Evolutionary conservation across 306 rosid species (phyloP).

Genomic region (Quercus variabilis): DNA sequence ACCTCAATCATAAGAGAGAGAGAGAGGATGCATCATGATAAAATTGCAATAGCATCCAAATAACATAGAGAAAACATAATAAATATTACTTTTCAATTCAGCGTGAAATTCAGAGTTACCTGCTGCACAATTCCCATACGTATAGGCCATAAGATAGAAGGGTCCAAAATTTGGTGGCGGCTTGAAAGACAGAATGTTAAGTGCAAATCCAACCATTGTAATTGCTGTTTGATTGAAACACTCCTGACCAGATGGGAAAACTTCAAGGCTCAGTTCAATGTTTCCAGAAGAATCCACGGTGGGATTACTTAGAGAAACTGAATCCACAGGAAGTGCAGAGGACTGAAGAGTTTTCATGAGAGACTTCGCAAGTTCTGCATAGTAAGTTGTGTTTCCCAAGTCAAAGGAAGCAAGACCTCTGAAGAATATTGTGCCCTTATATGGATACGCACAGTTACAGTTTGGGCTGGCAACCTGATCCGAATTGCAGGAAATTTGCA

Average conservation of each 20-base stretch:
- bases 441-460: constrained; percentile 67
- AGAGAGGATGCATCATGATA: neutral
- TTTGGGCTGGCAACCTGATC: constrained; percentile 49
- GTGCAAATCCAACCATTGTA: constrained; percentile 32
- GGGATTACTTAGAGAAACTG: constrained; percentile 45
- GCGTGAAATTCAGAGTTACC: constrained; percentile 31
- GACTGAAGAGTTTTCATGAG: constrained; percentile 15
- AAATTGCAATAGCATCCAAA: neutral
- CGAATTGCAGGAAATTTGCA: constrained; percentile 26
- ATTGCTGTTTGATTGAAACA: constrained; percentile 42
- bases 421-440: constrained; percentile 46
- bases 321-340: constrained; percentile 32
- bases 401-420: constrained; percentile 56
- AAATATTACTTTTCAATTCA: neutral
- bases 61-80: neutral
- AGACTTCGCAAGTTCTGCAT: constrained; percentile 5
- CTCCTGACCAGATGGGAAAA: constrained; percentile 51
- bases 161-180: constrained; percentile 51
- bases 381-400: constrained; percentile 26
- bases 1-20: constrained; percentile 9
- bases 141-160: constrained; percentile 14
- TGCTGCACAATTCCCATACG: constrained; percentile 17
- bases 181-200: constrained; percentile 40
- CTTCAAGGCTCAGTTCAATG: constrained; percentile 30
- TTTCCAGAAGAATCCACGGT: constrained; percentile 15